phyloP scores from a whole-genome alignment of 768 basidiomycete genomes.

The Lactarius sanguifluus region DNA sequence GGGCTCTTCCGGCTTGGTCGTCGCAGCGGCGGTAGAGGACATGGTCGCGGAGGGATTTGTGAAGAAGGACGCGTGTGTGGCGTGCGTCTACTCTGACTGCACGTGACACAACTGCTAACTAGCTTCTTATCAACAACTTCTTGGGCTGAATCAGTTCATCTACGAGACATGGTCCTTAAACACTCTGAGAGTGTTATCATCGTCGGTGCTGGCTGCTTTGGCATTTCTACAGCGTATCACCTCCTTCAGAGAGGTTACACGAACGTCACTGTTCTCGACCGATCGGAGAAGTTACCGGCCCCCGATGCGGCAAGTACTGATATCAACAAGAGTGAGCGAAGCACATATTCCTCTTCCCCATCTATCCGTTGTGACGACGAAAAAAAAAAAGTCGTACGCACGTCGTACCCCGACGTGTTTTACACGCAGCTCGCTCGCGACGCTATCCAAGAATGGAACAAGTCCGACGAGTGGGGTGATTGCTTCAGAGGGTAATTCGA shows the following conservation, averaged over 20 bases:
- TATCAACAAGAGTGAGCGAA: slow-evolving; percentile 43
- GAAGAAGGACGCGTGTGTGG: background rate
- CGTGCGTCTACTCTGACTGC: background rate
- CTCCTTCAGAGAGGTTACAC: slow-evolving; percentile 68
- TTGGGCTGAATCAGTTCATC: background rate
- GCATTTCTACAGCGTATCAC: slow-evolving; percentile 81
- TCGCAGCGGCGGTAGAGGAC: slow-evolving; percentile 34
- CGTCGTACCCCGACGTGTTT: slow-evolving; percentile 66
- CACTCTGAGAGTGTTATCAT: slow-evolving; percentile 50
- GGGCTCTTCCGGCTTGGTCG: slow-evolving; percentile 33
- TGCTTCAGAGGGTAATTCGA: slow-evolving; percentile 74
- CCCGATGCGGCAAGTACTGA: slow-evolving; percentile 75
- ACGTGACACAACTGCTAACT: slow-evolving; percentile 6
- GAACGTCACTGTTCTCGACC: slow-evolving; percentile 74
- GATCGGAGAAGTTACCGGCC: slow-evolving; percentile 67
- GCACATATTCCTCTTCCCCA: background rate
- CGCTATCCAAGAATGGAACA: slow-evolving; percentile 74
- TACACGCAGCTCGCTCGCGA: slow-evolving; percentile 72
- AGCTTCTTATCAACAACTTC: background rate
- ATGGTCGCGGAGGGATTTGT: slow-evolving; percentile 21
- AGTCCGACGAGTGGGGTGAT: slow-evolving; percentile 60
- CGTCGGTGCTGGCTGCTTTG: slow-evolving; percentile 83
- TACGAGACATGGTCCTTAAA: slow-evolving; percentile 27
- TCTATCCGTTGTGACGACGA: background rate
- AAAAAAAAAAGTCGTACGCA: slow-evolving; percentile 61